Conservation (phyloP, 306 rosid species). For the Erythrophleum fordii region DNA sequence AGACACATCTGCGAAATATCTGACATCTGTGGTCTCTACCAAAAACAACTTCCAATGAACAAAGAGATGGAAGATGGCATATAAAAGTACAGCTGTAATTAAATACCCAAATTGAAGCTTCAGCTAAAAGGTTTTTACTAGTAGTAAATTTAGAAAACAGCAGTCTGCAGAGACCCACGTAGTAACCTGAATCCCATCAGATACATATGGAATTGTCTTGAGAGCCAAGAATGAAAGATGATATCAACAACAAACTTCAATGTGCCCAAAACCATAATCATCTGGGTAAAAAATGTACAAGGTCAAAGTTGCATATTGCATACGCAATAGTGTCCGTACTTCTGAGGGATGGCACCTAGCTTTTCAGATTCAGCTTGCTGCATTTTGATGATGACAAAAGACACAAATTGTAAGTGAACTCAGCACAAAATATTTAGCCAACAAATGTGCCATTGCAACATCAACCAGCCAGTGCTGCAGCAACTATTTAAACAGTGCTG, state of each 20-base stretch:
- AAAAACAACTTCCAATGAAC: neutral
- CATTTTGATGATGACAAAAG: neutral
- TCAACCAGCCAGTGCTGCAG: neutral
- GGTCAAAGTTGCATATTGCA: neutral
- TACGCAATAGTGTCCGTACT: neutral
- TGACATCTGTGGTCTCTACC: conserved; percentile 11
- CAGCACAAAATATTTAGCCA: neutral
- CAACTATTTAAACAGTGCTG: neutral
- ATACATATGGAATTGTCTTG: neutral
- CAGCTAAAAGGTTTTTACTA: conserved; percentile 4
- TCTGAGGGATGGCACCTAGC: neutral
- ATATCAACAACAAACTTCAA: conserved; percentile 19
- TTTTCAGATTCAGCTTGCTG: conserved; percentile 1
- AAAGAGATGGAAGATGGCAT: neutral
- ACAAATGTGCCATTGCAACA: neutral
- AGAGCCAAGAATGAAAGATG: neutral
- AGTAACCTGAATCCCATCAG: neutral
- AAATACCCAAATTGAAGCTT: conserved; percentile 3
- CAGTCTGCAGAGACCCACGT: neutral
- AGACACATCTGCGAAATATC: neutral
- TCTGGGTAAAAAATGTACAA: neutral
- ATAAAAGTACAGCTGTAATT: neutral
- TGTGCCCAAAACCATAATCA: neutral
- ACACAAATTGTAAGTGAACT: neutral
- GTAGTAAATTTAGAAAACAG: neutral